phyloP scores from a whole-genome alignment of 805 yeast genomes.

The Komagataella phaffii region DNA sequence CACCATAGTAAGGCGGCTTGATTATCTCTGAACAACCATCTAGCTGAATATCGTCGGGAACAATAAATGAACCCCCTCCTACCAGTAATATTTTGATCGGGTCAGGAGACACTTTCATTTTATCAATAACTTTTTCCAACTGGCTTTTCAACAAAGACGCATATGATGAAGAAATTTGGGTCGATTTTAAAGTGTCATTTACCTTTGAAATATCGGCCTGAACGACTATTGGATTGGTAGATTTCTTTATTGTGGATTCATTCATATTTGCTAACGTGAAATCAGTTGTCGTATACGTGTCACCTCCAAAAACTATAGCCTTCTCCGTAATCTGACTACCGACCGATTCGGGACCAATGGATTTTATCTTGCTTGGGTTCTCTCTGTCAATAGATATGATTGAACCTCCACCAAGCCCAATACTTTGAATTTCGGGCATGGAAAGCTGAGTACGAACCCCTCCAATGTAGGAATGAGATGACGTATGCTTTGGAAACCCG shows the following conservation, averaged over 20 bases:
- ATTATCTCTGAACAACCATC: constrained; percentile 28
- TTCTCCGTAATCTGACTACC: constrained; percentile 24
- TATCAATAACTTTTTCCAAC: constrained; percentile 26
- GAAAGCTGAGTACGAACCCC: constrained; percentile 36
- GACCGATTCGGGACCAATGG: constrained; percentile 35
- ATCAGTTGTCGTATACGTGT: constrained; percentile 24
- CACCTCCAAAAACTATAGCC: constrained; percentile 29
- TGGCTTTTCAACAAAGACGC: constrained; percentile 8
- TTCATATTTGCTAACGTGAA: constrained; percentile 15
- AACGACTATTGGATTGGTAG: constrained; percentile 17
- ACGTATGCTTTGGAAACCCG: constrained; percentile 34
- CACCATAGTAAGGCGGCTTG: constrained; percentile 25
- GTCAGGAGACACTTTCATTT: constrained; percentile 30
- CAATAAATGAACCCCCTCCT: constrained; percentile 37
- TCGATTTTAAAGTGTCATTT: constrained; percentile 1
- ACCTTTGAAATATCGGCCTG: constrained; percentile 7
- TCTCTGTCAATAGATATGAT: constrained; percentile 17
- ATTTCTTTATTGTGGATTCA: constrained; percentile 1
- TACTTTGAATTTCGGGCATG: constrained; percentile 35
- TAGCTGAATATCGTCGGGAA: constrained; percentile 15
- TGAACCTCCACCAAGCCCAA: constrained; percentile 40
- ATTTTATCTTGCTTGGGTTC: constrained; percentile 5
- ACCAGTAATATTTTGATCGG: constrained; percentile 29
- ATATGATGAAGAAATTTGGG: background rate
- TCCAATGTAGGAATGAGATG: constrained; percentile 27